These are phyloP conservation scores for Coemansia sp. DNA, from an alignment of 192 early-diverging fungal genomes.

Conservation along the genomic window DNA sequence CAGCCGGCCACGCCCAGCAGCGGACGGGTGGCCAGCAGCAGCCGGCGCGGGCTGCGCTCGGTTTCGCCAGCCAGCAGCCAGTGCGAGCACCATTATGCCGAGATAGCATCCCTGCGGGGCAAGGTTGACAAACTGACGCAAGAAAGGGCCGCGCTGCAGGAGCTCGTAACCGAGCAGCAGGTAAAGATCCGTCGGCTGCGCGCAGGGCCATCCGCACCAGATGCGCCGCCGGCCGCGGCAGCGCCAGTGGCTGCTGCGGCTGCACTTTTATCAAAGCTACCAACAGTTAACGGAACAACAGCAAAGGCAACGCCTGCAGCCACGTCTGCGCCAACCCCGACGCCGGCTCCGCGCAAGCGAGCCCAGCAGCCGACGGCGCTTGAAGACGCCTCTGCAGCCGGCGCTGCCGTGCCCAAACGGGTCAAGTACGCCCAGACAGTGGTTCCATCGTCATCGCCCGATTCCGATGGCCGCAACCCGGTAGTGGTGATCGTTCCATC, in stretches of 20 bases:
- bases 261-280: too few relatives aligned
- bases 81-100: slow-evolving; percentile 28
- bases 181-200: slow-evolving; percentile 41
- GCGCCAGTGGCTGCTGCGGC: too few relatives aligned
- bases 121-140: slow-evolving; percentile 24
- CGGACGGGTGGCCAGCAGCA: background rate
- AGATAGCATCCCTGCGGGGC: slow-evolving; percentile 36
- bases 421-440: background rate
- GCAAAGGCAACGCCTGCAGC: background rate
- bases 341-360: slow-evolving; percentile 12
- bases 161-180: slow-evolving; percentile 49
- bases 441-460: background rate
- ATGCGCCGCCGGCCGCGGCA: background rate
- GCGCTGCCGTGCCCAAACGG: background rate
- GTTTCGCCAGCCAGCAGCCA: background rate
- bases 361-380: background rate
- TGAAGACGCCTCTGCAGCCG: background rate
- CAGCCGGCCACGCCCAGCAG: background rate
- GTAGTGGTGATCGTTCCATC: background rate
- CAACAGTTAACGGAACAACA: too few relatives aligned
- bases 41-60: slow-evolving; percentile 1
- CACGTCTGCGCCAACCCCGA: slow-evolving; percentile 1
- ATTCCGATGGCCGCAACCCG: background rate
- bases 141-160: slow-evolving; percentile 35
- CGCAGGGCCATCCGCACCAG: background rate